Percentiles rank a stretch among this genome's conserved stretches.
phyloP scores from a whole-genome alignment of 371 early-diverging fungal genomes.

The Dichotomocladium elegans region DNA sequence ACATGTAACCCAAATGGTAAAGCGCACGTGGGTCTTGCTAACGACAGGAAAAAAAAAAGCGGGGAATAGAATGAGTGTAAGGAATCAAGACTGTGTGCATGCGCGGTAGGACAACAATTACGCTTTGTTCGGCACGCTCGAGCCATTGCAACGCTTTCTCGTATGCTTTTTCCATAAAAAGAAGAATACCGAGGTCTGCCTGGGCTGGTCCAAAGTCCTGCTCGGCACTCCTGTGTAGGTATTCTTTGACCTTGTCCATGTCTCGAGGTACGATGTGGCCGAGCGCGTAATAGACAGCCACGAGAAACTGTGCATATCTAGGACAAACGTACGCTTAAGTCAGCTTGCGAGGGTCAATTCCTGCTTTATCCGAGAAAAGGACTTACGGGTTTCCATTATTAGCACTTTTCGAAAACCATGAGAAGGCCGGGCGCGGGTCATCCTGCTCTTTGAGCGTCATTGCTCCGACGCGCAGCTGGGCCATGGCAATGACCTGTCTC shows the following conservation, averaged over 20 bases:
- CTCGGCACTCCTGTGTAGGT: constrained; percentile 30
- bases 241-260: constrained; percentile 17
- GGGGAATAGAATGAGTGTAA: too few species aligned
- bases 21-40: constrained; percentile 34
- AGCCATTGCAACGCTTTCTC: constrained; percentile 37
- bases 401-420: constrained; percentile 26
- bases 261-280: constrained; percentile 17
- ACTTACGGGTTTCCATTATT: constrained; percentile 25
- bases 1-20: constrained; percentile 35
- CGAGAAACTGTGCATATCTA: constrained; percentile 28
- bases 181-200: constrained; percentile 28
- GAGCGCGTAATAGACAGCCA: constrained; percentile 17
- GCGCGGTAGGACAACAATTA: too few species aligned
- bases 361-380: too few species aligned
- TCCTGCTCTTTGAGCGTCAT: constrained; percentile 16
- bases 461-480: constrained; percentile 20
- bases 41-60: too few species aligned
- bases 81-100: too few species aligned
- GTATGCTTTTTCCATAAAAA: constrained; percentile 19
- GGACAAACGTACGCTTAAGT: too few species aligned
- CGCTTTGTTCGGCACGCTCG: constrained; percentile 28
- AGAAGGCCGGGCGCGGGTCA: constrained; percentile 10
- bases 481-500: constrained; percentile 19
- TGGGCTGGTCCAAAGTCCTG: constrained; percentile 42
- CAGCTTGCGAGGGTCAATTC: too few species aligned